Evolutionary conservation across 192 early-diverging fungal genomes (phyloP).

Genomic region (Entomortierella parvispora): DNA sequence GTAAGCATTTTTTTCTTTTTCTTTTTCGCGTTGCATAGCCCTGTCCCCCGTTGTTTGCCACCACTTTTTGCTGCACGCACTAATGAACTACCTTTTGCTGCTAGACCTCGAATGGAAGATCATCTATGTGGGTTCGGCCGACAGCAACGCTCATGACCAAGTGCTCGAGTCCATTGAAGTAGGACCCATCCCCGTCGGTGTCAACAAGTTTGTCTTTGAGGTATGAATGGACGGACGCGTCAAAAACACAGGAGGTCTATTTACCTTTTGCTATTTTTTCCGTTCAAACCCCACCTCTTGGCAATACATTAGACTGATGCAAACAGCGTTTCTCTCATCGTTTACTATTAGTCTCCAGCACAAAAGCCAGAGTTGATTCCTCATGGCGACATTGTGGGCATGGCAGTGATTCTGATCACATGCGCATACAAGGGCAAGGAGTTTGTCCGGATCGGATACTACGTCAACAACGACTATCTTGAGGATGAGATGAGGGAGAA

Average conservation of each 20-base stretch:
- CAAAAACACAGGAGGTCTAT: not conserved
- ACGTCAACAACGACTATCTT: constrained; percentile 95
- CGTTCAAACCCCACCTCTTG: not conserved
- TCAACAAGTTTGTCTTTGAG: constrained; percentile 94
- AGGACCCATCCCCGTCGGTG: constrained; percentile 94
- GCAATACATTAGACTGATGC: not conserved
- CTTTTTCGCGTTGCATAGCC: not conserved
- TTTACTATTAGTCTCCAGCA: constrained; percentile 64
- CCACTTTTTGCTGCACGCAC: not conserved
- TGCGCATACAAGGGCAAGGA: constrained; percentile 91
- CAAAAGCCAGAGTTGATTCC: constrained; percentile 83
- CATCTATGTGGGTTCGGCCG: constrained; percentile 92
- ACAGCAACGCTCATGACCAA: constrained; percentile 88
- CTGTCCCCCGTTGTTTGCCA: not conserved
- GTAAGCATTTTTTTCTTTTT: constrained; percentile 56
- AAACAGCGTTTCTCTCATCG: not conserved
- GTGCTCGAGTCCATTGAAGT: constrained; percentile 95
- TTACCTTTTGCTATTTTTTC: not conserved
- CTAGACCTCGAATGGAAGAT: constrained; percentile 98
- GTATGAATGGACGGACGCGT: constrained; percentile 54
- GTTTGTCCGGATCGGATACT: constrained; percentile 98
- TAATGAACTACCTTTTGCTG: not conserved
- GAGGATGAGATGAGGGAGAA: constrained; percentile 83
- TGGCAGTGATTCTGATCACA: constrained; percentile 90
- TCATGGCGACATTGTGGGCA: constrained; percentile 83